Evolutionary conservation across 257 asterid genomes (phyloP).

Genomic region (Nicotiana tomentosiformis): DNA sequence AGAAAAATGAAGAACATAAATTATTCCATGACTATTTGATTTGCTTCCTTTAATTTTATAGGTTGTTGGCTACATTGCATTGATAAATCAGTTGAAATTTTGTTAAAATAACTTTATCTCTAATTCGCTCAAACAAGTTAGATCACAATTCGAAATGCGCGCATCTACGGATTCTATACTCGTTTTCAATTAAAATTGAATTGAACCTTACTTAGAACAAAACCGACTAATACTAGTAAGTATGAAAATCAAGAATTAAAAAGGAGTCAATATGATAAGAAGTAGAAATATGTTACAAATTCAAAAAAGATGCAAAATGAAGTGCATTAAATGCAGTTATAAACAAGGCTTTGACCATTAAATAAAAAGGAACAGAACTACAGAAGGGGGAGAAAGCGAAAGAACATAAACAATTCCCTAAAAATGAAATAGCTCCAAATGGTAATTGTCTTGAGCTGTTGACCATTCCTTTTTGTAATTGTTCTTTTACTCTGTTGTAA

Average conservation of each 20-base stretch:
- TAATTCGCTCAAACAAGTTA: no score
- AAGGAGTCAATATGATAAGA: background rate
- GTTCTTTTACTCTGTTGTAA: background rate
- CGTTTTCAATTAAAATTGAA: no score
- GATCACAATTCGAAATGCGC: no score
- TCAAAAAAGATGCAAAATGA: background rate
- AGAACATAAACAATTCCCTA: background rate
- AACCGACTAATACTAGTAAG: background rate
- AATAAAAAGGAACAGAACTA: background rate
- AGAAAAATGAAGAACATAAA: no score
- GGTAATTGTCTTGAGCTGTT: background rate
- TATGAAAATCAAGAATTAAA: background rate
- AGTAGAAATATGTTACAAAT: background rate
- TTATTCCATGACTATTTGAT: no score
- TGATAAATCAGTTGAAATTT: no score
- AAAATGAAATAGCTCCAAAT: background rate
- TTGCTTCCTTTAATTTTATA: no score
- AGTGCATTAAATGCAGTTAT: background rate
- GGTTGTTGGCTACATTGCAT: no score
- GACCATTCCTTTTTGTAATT: slow-evolving; percentile 6
- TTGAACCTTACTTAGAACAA: background rate
- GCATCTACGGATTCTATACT: no score
- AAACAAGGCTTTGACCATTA: background rate
- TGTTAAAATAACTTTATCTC: no score
- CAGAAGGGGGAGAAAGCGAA: background rate